A percentile compares a stretch with the other conserved stretches of the same genome.
Conservation (phyloP, 2,329 filamentous ascomycete species). For the Penicillium sp. region DNA sequence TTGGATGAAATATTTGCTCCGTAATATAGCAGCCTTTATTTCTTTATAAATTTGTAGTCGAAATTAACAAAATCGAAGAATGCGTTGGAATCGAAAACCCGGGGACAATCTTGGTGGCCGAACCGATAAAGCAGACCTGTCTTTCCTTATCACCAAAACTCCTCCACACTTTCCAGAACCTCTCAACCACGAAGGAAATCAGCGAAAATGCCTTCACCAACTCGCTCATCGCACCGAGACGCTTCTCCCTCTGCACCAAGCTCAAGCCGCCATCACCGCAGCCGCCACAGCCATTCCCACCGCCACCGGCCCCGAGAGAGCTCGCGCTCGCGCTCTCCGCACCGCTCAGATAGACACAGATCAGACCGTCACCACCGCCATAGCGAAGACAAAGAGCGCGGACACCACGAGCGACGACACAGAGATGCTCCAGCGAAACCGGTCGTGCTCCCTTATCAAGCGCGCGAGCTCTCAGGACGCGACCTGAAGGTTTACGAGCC, state of each 20-base stretch:
- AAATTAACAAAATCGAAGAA: not conserved
- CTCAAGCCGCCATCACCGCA: constrained; percentile 20
- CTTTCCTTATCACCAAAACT: constrained; percentile 7
- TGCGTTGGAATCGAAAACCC: not conserved
- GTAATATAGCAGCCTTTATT: not conserved
- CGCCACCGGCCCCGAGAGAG: constrained; percentile 24
- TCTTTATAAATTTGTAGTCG: too few relatives aligned
- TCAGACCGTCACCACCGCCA: constrained; percentile 40
- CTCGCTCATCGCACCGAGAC: constrained; percentile 7
- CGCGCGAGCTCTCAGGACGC: constrained; percentile 65
- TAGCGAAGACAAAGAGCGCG: constrained; percentile 32
- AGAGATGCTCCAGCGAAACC: constrained; percentile 21
- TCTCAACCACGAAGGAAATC: not conserved
- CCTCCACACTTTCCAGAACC: not conserved
- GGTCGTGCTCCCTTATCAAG: constrained; percentile 62
- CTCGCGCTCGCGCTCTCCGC: constrained; percentile 41
- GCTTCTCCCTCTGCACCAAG: constrained; percentile 7
- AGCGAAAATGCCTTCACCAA: constrained; percentile 19
- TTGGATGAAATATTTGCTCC: not conserved
- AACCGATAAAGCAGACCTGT: constrained; percentile 5
- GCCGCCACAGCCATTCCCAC: constrained; percentile 22
- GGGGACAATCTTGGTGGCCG: not conserved
- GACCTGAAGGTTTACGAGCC: constrained; percentile 67
- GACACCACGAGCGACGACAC: constrained; percentile 17
- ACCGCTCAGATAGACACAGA: constrained; percentile 32